Percentiles rank a stretch among this genome's conserved stretches.
Evolutionary conservation across 176 grass and related monocot species (phyloP).

Genomic region (Thalia dealbata): DNA sequence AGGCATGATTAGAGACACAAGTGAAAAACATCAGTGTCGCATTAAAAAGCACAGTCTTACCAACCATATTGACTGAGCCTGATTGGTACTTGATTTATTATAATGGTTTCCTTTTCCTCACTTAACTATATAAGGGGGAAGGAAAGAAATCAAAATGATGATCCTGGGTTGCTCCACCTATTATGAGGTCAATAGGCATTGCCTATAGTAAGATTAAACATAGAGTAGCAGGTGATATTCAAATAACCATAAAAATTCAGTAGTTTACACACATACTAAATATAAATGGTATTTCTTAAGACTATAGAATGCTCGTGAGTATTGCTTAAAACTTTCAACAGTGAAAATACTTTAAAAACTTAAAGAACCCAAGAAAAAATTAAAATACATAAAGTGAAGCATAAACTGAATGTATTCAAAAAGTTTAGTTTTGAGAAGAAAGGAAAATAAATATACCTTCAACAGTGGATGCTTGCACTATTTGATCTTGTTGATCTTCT

Average conservation of each 20-base stretch:
- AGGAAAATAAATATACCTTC: slow-evolving; percentile 1
- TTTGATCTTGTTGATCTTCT: slow-evolving; percentile 22
- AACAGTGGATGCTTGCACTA: slow-evolving; percentile 14
- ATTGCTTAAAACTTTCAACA: background rate
- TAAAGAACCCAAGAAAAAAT: background rate
- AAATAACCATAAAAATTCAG: background rate
- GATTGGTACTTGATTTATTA: too few species aligned
- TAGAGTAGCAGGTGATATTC: background rate
- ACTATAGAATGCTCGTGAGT: background rate
- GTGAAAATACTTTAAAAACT: background rate
- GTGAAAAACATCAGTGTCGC: too few species aligned
- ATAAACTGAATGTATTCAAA: background rate
- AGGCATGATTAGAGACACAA: too few species aligned
- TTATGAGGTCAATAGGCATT: background rate
- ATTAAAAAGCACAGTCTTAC: too few species aligned
- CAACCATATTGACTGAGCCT: too few species aligned
- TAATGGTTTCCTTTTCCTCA: too few species aligned
- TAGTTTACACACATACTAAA: background rate
- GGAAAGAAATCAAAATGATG: too few species aligned
- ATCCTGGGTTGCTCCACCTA: too few species aligned
- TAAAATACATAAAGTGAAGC: background rate
- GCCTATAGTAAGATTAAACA: background rate
- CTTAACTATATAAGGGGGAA: too few species aligned
- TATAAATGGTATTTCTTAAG: background rate
- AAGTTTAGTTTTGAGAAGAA: background rate